Evolutionary conservation across 2,329 filamentous ascomycete species (phyloP).

Genomic region (Sclerotinia glacialis): DNA sequence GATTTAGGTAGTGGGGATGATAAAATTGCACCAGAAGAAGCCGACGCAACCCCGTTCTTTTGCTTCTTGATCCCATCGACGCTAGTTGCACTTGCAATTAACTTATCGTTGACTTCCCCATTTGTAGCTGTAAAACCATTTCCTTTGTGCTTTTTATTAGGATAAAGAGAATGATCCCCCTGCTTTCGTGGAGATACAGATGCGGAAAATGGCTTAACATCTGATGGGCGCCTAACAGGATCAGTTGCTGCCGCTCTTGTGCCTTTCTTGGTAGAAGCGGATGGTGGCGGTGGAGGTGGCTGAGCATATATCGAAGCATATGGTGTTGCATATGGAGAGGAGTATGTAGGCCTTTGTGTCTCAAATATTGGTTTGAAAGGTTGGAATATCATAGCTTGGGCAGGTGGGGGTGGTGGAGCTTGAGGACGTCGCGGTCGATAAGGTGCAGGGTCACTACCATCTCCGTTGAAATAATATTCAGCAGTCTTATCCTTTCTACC

Average conservation of each 20-base stretch:
- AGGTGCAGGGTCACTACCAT: conserved; percentile 36
- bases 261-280: conserved; percentile 8
- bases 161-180: conserved; percentile 25
- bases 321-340: conserved; percentile 19
- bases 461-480: conserved; percentile 51
- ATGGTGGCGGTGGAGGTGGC: conserved; percentile 10
- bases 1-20: conserved; percentile 16
- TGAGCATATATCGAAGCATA: conserved; percentile 31
- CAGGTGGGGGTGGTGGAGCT: not conserved
- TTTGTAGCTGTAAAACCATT: conserved; percentile 29
- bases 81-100: conserved; percentile 18
- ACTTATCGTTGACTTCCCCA: conserved; percentile 28
- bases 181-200: conserved; percentile 28
- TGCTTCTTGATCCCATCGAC: conserved; percentile 2
- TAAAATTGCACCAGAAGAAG: conserved; percentile 1
- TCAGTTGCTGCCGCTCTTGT: conserved; percentile 2
- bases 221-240: conserved; percentile 2
- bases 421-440: conserved; percentile 22
- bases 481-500: conserved; percentile 53
- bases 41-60: conserved; percentile 17
- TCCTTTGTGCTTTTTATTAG: conserved; percentile 34
- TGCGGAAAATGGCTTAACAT: conserved; percentile 16
- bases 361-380: conserved; percentile 23
- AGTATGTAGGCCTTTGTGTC: conserved; percentile 26
- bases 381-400: not conserved